phyloP scores from a whole-genome alignment of 129 eudicot species.

The Escallonia herrerae region DNA sequence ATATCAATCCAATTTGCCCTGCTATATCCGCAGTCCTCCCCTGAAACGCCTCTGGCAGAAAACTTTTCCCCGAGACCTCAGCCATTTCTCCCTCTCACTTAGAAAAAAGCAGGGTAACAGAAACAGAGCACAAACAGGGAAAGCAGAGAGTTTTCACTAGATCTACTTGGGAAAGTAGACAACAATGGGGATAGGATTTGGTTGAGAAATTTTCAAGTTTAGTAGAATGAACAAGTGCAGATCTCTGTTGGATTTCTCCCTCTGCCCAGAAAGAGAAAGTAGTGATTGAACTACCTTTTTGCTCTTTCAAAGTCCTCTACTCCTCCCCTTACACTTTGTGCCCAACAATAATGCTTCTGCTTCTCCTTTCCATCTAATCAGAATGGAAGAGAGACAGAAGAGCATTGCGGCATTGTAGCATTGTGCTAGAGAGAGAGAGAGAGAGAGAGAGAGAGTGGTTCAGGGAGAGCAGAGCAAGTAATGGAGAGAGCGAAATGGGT shows the following conservation, averaged over 20 bases:
- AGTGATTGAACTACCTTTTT: background rate
- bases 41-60: conserved; percentile 54
- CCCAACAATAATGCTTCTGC: conserved; percentile 20
- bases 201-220: background rate
- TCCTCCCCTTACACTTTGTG: conserved; percentile 4
- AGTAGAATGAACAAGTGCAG: background rate
- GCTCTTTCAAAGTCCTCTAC: background rate
- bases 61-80: conserved; percentile 31
- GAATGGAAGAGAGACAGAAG: conserved; percentile 23
- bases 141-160: too few species aligned
- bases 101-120: background rate
- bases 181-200: conserved; percentile 9
- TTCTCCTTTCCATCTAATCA: conserved; percentile 2
- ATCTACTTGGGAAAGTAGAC: background rate
- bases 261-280: conserved; percentile 1
- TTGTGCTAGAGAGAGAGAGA: conserved; percentile 18
- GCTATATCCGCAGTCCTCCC: conserved; percentile 56
- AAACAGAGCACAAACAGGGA: too few species aligned
- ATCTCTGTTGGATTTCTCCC: conserved; percentile 3
- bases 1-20: conserved; percentile 41
- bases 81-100: conserved; percentile 37
- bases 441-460: conserved; percentile 5
- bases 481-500: conserved; percentile 16
- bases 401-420: conserved; percentile 17
- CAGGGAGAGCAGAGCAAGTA: conserved; percentile 15